These are phyloP conservation scores for Pistacia vera DNA, from an alignment of 345 rosid species.

Conservation along the genomic window DNA sequence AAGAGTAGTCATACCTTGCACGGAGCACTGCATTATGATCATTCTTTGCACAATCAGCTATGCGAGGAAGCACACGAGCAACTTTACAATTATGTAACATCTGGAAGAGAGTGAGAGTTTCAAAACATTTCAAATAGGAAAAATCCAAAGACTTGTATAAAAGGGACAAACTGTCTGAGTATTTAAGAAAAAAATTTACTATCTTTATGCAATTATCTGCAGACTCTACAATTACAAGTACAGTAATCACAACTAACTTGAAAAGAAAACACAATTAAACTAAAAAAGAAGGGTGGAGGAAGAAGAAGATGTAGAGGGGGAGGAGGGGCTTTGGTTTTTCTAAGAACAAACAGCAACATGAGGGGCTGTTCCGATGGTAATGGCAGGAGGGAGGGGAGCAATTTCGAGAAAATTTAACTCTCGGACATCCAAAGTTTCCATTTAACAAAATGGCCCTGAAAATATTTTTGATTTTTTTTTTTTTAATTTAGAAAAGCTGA, in stretches of 20 bases:
- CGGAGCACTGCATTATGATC: constrained; percentile 83
- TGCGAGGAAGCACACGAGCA: constrained; percentile 88
- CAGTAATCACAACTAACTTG: constrained; percentile 99
- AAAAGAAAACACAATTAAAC: constrained; percentile 48
- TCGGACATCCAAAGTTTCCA: too few relatives aligned
- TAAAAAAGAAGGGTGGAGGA: too few relatives aligned
- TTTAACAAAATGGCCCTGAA: too few relatives aligned
- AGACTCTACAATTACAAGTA: constrained; percentile 99
- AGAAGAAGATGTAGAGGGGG: too few relatives aligned
- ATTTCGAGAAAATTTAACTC: too few relatives aligned
- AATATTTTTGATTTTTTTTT: too few relatives aligned
- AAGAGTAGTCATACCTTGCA: constrained; percentile 58
- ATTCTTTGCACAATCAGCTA: constrained; percentile 89
- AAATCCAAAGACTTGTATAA: constrained; percentile 10
- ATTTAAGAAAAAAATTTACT: constrained; percentile 34
- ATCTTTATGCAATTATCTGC: constrained; percentile 99
- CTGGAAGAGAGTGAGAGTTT: constrained; percentile 43
- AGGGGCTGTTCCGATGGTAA: too few relatives aligned
- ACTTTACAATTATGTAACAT: constrained; percentile 97
- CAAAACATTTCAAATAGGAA: constrained; percentile 10
- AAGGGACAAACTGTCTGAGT: neutral
- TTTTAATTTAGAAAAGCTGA: too few relatives aligned
- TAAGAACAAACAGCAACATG: too few relatives aligned
- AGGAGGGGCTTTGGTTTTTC: too few relatives aligned
- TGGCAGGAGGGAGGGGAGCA: too few relatives aligned